These are phyloP conservation scores for Clonostachys solani DNA, from an alignment of 2,329 filamentous ascomycete species.

Conservation along the genomic window DNA sequence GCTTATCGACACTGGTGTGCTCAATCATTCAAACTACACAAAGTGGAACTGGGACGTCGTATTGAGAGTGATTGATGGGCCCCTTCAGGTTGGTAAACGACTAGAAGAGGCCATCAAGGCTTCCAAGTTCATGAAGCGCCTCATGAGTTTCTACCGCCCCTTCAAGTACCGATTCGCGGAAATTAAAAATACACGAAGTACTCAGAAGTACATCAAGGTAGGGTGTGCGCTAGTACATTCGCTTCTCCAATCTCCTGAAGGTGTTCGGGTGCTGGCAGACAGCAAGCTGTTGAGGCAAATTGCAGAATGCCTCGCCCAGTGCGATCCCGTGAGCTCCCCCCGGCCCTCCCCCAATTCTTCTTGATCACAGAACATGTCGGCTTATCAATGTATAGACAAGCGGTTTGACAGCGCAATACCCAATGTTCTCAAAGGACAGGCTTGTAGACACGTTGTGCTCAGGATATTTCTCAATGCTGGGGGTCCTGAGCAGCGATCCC, in stretches of 20 bases:
- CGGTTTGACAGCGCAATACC: conserved; percentile 73
- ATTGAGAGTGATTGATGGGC: conserved; percentile 85
- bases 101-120: conserved; percentile 92
- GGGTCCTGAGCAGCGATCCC: conserved; percentile 75
- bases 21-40: conserved; percentile 82
- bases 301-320: conserved; percentile 91
- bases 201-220: conserved; percentile 88
- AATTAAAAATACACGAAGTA: conserved; percentile 83
- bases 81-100: conserved; percentile 83
- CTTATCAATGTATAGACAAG: conserved; percentile 44
- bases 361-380: neutral
- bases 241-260: conserved; percentile 80
- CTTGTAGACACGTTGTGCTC: conserved; percentile 83
- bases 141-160: conserved; percentile 91
- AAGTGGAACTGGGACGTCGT: conserved; percentile 99
- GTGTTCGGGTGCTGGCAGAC: conserved; percentile 78
- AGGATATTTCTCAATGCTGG: conserved; percentile 92
- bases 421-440: conserved; percentile 83
- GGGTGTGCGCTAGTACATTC: conserved; percentile 87
- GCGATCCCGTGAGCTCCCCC: conserved; percentile 66
- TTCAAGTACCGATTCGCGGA: conserved; percentile 97
- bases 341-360: conserved; percentile 1
- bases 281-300: conserved; percentile 93
- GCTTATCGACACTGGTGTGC: conserved; percentile 74
- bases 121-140: conserved; percentile 92